These are phyloP conservation scores for Cladophialophora chaetospira DNA, from an alignment of 2,329 filamentous ascomycete genomes.

Conservation along the genomic window DNA sequence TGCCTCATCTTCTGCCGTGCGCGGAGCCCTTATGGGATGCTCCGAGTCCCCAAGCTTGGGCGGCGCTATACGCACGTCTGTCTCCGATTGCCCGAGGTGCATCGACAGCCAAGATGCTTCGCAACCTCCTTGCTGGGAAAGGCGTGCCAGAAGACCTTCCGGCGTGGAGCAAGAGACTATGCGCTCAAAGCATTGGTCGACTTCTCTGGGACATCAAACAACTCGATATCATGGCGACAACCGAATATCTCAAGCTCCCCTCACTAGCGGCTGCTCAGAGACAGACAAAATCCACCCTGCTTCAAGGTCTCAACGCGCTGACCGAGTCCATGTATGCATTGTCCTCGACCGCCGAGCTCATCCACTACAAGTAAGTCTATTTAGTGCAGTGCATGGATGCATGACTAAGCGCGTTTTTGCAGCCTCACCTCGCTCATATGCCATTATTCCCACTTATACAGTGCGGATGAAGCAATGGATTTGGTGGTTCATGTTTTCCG, in stretches of 20 bases:
- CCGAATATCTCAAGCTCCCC: conserved; percentile 22
- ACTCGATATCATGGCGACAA: conserved; percentile 25
- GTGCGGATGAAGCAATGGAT: conserved; percentile 26
- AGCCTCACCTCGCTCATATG: conserved; percentile 25
- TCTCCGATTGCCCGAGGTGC: conserved; percentile 19
- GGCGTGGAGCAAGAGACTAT: conserved; percentile 27
- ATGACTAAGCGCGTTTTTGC: conserved; percentile 1
- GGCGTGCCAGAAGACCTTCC: conserved; percentile 22
- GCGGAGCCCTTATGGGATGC: conserved; percentile 27
- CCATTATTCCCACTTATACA: conserved; percentile 29
- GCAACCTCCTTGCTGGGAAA: conserved; percentile 21
- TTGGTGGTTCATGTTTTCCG: conserved; percentile 26
- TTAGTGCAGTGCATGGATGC: background rate
- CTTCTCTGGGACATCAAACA: conserved; percentile 30
- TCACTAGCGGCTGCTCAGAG: conserved; percentile 24
- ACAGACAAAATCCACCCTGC: conserved; percentile 26
- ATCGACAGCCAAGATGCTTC: conserved; percentile 22
- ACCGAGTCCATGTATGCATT: conserved; percentile 23
- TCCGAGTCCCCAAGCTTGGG: conserved; percentile 21
- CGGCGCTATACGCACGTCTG: conserved; percentile 17
- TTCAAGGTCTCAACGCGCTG: conserved; percentile 24
- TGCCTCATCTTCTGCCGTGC: conserved; percentile 25
- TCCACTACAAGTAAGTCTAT: conserved; percentile 28
- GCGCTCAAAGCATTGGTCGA: conserved; percentile 27
- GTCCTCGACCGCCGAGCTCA: conserved; percentile 24